These are phyloP conservation scores for Nakazawaea ambrosiae DNA, from an alignment of 805 yeast species.

Conservation along the genomic window DNA sequence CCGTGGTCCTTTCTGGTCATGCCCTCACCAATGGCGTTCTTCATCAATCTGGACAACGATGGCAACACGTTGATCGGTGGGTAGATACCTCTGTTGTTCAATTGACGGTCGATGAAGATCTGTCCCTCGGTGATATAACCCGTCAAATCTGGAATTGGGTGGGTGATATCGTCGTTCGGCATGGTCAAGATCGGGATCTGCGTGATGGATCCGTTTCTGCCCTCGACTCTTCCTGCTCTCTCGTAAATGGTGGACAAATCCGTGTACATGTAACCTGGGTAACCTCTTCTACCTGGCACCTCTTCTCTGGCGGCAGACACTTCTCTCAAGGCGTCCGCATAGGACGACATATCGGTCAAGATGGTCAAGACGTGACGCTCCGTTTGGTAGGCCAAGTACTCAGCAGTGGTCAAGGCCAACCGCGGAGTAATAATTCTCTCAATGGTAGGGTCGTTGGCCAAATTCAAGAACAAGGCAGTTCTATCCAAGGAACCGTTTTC, in stretches of 20 bases:
- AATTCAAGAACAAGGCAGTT: slow-evolving; percentile 90
- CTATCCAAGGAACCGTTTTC: slow-evolving; percentile 98
- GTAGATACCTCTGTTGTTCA: slow-evolving; percentile 92
- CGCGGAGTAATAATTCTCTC: slow-evolving; percentile 99
- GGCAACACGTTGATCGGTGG: slow-evolving; percentile 99
- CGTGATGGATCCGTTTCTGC: slow-evolving; percentile 98
- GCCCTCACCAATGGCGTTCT: slow-evolving; percentile 99
- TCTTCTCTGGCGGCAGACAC: slow-evolving; percentile 99
- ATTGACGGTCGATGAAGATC: slow-evolving; percentile 94
- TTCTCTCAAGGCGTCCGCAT: slow-evolving; percentile 99
- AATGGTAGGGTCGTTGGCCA: slow-evolving; percentile 99
- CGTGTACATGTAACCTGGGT: slow-evolving; percentile 99
- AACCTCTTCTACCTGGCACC: slow-evolving; percentile 99
- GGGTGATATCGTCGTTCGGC: slow-evolving; percentile 99
- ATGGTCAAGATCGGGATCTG: slow-evolving; percentile 98
- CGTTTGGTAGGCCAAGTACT: slow-evolving; percentile 96
- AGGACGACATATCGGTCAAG: slow-evolving; percentile 99
- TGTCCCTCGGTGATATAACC: slow-evolving; percentile 99
- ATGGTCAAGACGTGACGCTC: slow-evolving; percentile 98
- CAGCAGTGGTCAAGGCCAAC: slow-evolving; percentile 97
- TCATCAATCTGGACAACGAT: slow-evolving; percentile 95
- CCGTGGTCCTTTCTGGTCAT: slow-evolving; percentile 99
- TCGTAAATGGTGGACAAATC: slow-evolving; percentile 98
- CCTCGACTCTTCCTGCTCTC: slow-evolving; percentile 99
- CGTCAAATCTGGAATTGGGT: slow-evolving; percentile 99